phyloP scores from a whole-genome alignment of 2,329 filamentous ascomycete genomes.

The Cordyceps pruinosa region DNA sequence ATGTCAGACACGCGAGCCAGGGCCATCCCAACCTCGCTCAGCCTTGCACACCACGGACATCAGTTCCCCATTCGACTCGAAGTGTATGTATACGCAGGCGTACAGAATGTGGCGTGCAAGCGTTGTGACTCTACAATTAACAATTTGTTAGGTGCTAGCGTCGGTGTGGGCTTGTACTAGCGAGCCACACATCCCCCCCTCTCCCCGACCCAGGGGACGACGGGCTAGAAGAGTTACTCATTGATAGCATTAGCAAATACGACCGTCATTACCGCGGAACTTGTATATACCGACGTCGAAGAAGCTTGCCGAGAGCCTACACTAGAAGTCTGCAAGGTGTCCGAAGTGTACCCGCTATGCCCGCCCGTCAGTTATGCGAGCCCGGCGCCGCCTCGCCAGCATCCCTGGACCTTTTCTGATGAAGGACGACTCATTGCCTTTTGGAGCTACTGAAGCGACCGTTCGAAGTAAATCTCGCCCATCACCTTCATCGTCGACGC shows the following conservation, averaged over 20 bases:
- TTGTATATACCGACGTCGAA: neutral
- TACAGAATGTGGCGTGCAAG: neutral
- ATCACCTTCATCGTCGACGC: conserved; percentile 7
- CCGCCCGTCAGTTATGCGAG: neutral
- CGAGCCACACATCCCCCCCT: neutral
- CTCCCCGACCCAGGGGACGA: neutral
- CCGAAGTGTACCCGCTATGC: neutral
- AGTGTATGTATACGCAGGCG: neutral
- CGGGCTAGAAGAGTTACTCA: neutral
- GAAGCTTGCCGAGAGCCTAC: neutral
- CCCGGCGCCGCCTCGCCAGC: neutral
- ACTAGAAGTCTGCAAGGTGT: neutral
- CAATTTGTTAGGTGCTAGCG: neutral
- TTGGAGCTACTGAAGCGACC: neutral
- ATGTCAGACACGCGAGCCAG: neutral
- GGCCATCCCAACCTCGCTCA: neutral
- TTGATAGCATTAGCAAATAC: neutral
- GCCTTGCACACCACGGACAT: conserved; percentile 9
- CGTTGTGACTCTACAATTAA: conserved; percentile 1
- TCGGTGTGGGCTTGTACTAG: neutral
- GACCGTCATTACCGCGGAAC: neutral
- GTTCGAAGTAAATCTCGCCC: neutral
- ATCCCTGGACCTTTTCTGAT: neutral
- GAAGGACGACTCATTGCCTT: neutral
- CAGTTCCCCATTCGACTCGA: conserved; percentile 2